Evolutionary conservation across 2,329 filamentous ascomycete species (phyloP).

Genomic region (Eurotiales sp.): DNA sequence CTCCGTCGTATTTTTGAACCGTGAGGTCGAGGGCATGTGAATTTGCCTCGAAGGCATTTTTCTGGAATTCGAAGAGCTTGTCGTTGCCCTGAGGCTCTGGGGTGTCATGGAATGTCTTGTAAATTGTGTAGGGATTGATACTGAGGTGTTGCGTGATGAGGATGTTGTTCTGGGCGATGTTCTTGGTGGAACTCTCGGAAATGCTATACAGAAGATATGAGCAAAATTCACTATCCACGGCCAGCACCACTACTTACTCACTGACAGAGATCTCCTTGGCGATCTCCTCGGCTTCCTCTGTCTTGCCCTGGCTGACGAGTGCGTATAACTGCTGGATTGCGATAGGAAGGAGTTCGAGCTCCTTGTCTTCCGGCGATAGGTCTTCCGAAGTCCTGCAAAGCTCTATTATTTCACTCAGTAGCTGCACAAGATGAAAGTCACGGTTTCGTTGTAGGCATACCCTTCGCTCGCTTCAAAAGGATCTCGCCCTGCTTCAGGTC

Average conservation of each 20-base stretch:
- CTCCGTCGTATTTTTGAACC: slow-evolving; percentile 57
- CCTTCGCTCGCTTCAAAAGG: slow-evolving; percentile 57
- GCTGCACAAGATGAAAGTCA: slow-evolving; percentile 8
- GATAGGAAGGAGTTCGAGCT: slow-evolving; percentile 58
- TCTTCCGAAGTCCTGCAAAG: slow-evolving; percentile 59
- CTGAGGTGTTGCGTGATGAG: slow-evolving; percentile 45
- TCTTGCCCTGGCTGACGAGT: slow-evolving; percentile 51
- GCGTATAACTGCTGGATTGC: slow-evolving; percentile 60
- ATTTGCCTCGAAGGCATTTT: slow-evolving; percentile 52
- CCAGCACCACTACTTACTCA: slow-evolving; percentile 39
- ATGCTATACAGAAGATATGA: slow-evolving; percentile 39
- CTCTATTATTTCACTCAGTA: slow-evolving; percentile 33
- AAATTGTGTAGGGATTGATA: slow-evolving; percentile 56
- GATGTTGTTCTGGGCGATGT: slow-evolving; percentile 59
- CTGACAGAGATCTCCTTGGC: slow-evolving; percentile 49
- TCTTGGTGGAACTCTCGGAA: slow-evolving; percentile 55
- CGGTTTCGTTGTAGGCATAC: slow-evolving; percentile 25
- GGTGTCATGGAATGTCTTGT: slow-evolving; percentile 53
- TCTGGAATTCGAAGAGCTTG: slow-evolving; percentile 57
- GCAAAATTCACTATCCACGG: background rate
- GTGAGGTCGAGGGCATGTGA: slow-evolving; percentile 55
- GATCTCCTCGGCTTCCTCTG: slow-evolving; percentile 53
- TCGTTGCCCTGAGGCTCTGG: slow-evolving; percentile 48
- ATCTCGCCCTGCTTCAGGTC: slow-evolving; percentile 57
- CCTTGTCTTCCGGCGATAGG: slow-evolving; percentile 57